Evolutionary conservation across 768 basidiomycete species (phyloP).

Genomic region (Termitomyces sp.): DNA sequence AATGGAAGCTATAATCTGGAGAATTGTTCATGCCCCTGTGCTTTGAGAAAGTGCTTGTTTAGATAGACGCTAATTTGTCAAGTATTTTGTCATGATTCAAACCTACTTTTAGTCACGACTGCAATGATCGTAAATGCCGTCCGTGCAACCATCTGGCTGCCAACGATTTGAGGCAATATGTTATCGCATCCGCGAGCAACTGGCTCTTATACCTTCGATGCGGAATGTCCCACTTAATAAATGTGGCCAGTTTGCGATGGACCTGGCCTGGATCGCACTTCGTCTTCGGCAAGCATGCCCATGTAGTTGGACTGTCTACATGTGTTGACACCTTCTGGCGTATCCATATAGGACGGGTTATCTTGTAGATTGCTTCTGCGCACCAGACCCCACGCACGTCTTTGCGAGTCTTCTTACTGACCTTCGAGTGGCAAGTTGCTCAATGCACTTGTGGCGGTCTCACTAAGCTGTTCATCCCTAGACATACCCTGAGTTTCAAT

Average conservation of each 20-base stretch:
- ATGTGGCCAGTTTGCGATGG: conserved; percentile 27
- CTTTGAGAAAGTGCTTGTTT: not conserved
- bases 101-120: not conserved
- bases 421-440: conserved; percentile 31
- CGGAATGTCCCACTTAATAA: conserved; percentile 12
- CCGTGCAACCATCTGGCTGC: not conserved
- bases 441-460: not conserved
- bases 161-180: conserved; percentile 3
- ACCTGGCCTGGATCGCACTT: conserved; percentile 37
- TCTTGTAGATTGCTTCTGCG: conserved; percentile 42
- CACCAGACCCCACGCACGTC: conserved; percentile 26
- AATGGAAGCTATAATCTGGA: not conserved
- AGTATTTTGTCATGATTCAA: not conserved
- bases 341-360: conserved; percentile 36
- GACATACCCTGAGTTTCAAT: conserved; percentile 25
- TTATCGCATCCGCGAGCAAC: conserved; percentile 6
- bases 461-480: not conserved
- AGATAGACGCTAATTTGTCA: not conserved
- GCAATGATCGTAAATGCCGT: not conserved
- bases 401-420: conserved; percentile 29
- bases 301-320: not conserved
- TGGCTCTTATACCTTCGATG: conserved; percentile 7
- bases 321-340: not conserved
- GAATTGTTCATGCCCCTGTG: not conserved
- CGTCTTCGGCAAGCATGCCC: conserved; percentile 33